Base-by-base conservation (phyloP, 495 filamentous ascomycete genomes). In the Trichoderma gamsii region DNA sequence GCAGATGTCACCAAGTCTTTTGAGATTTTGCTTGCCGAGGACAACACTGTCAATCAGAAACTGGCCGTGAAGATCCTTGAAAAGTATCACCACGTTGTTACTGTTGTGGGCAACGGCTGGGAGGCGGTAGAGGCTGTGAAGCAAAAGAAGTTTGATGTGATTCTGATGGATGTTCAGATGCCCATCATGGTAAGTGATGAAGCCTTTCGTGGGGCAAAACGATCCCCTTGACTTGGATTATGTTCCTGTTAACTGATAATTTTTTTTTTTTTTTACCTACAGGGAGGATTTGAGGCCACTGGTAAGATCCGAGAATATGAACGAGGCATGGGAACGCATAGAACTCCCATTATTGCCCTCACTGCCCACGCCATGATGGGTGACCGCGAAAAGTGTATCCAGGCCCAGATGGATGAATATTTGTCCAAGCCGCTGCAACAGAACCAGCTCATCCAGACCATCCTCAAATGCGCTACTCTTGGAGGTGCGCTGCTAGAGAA, bases 141-240 rank as follows among this genome's bases (percentile, higher is more conserved):
- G 81, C 86, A 88, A 72, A 92, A 90, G 79, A 89, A 92, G 70
- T 99, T 94, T 74, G 95, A 99, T 78, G 91, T 96, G 72, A 95
- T 99, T 70, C 80, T 99, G 63, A 99, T 99, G 95, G 95, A 99
- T 73, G 96, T 99, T 8, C 96, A 98, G 76, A 99, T 99, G 96
- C 96, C 96, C 25, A 89, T 98, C 69, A 98, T 99, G 93, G 88
- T 90, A 80, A 75, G 84, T 74, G n/a, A 21, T 52, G 8, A 52
- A 21, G 3, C 21, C n/a, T 16, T 63, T 23, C 4, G 35, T 11
- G 25, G 18, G 9, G n/a, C 16, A 38, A 38, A 38, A 3, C n/a
- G 2, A 29, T 4, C 29, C 29, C 4, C 29, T 29, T 29, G 29
- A 29, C 29, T 29, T 29, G 1, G 1, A 5, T 5, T n/a, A 52